These are phyloP conservation scores for Daldinia eschscholtzii DNA, from an alignment of 2,329 filamentous ascomycete genomes.

Conservation along the genomic window DNA sequence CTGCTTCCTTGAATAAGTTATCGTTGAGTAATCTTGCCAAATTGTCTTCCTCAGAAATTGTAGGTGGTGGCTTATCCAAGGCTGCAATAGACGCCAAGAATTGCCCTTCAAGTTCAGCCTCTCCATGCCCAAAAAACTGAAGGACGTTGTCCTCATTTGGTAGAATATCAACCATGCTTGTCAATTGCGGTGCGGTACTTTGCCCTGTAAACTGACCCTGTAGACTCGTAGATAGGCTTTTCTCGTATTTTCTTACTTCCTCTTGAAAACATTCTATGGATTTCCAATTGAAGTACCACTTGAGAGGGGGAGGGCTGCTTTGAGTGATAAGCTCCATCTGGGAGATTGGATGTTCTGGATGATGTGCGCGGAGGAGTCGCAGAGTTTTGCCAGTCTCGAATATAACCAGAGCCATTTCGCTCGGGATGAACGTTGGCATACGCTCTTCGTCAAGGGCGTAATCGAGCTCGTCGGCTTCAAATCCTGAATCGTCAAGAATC, in stretches of 20 bases:
- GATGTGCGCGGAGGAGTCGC: conserved; percentile 76
- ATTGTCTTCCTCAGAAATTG: conserved; percentile 50
- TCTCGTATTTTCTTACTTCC: conserved; percentile 68
- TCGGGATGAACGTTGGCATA: conserved; percentile 78
- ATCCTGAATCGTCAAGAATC: conserved; percentile 70
- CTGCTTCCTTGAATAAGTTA: conserved; percentile 53
- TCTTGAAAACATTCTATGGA: conserved; percentile 74
- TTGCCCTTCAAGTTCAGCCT: conserved; percentile 61
- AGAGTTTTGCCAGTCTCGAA: conserved; percentile 85
- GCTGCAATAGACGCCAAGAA: conserved; percentile 65
- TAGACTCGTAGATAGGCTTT: conserved; percentile 52
- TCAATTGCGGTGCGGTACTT: background rate
- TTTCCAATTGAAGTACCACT: conserved; percentile 80
- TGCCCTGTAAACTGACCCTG: conserved; percentile 10
- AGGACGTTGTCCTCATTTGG: conserved; percentile 49
- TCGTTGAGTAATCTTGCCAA: conserved; percentile 58
- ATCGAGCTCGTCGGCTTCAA: conserved; percentile 69
- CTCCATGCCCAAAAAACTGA: conserved; percentile 64
- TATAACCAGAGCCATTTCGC: conserved; percentile 76
- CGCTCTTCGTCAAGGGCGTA: conserved; percentile 73
- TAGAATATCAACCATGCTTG: background rate
- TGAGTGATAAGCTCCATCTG: conserved; percentile 61
- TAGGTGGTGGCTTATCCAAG: conserved; percentile 55
- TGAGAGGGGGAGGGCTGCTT: conserved; percentile 67
- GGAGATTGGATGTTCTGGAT: conserved; percentile 78